phyloP scores from a whole-genome alignment of 148 eudicot species.

The Salicornia ramosissima region DNA sequence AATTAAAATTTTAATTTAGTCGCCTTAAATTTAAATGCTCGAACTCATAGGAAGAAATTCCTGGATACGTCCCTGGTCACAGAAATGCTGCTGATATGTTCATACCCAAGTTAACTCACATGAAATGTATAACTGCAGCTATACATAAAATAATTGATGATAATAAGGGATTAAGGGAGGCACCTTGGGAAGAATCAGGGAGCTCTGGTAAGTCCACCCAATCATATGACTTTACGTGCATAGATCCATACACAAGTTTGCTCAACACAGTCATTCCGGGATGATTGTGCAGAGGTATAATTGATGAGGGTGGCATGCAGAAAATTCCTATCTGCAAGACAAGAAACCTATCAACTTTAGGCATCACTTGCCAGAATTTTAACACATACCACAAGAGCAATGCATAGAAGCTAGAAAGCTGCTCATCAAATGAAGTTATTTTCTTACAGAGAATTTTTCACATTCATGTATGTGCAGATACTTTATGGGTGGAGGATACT shows the following conservation, averaged over 20 bases:
- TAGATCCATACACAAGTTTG: constrained; percentile 87
- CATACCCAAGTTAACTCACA: neutral
- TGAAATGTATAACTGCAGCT: neutral
- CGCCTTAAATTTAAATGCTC: too few relatives aligned
- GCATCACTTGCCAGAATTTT: constrained; percentile 6
- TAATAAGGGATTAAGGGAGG: neutral
- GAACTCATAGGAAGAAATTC: too few relatives aligned
- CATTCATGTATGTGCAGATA: constrained; percentile 83
- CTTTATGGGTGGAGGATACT: constrained; percentile 59
- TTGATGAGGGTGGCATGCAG: constrained; percentile 85
- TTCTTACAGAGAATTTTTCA: constrained; percentile 87
- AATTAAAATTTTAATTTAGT: too few relatives aligned
- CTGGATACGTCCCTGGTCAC: too few relatives aligned
- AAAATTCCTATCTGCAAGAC: constrained; percentile 89
- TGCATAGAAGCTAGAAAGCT: neutral
- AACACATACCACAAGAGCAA: neutral
- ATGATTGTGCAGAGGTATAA: constrained; percentile 97
- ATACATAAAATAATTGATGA: neutral
- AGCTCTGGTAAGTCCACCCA: constrained; percentile 74
- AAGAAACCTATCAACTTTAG: neutral
- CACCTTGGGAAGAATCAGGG: constrained; percentile 64
- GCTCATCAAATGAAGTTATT: neutral
- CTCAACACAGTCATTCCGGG: constrained; percentile 99
- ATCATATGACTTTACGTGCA: constrained; percentile 78
- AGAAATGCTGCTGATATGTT: neutral